phyloP scores from a whole-genome alignment of 2,329 filamentous ascomycete genomes.

The Amesomyces nigricolor region DNA sequence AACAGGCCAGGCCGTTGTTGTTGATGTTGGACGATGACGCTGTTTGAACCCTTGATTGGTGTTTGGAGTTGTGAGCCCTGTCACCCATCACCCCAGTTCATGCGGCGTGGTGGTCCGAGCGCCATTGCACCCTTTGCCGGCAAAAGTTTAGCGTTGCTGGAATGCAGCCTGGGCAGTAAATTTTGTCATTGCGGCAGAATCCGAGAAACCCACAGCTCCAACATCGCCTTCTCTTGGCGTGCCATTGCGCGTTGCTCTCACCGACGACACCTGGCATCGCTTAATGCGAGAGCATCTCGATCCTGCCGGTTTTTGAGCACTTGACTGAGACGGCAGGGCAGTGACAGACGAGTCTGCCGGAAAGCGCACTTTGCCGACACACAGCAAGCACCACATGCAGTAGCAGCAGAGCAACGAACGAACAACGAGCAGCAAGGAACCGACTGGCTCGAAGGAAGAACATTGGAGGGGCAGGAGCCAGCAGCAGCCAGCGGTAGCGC shows the following conservation, averaged over 20 bases:
- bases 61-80: too few relatives aligned
- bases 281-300: constrained; percentile 6
- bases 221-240: constrained; percentile 19
- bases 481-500: not conserved
- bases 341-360: not conserved
- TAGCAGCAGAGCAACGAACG: not conserved
- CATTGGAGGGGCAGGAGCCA: not conserved
- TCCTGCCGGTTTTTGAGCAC: not conserved
- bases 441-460: not conserved
- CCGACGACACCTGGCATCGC: not conserved
- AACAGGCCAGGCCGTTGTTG: too few relatives aligned
- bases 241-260: constrained; percentile 10
- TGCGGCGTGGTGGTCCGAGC: not conserved
- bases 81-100: too few relatives aligned
- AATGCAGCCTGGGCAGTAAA: not conserved
- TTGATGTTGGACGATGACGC: too few relatives aligned
- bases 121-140: not conserved
- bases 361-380: not conserved
- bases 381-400: not conserved
- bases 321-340: not conserved
- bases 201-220: constrained; percentile 6
- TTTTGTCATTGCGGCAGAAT: constrained; percentile 15
- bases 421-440: not conserved
- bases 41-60: too few relatives aligned
- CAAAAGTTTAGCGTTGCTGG: not conserved